These are phyloP conservation scores for Yarrowia sp. DNA, from an alignment of 805 yeast genomes.

Conservation along the genomic window DNA sequence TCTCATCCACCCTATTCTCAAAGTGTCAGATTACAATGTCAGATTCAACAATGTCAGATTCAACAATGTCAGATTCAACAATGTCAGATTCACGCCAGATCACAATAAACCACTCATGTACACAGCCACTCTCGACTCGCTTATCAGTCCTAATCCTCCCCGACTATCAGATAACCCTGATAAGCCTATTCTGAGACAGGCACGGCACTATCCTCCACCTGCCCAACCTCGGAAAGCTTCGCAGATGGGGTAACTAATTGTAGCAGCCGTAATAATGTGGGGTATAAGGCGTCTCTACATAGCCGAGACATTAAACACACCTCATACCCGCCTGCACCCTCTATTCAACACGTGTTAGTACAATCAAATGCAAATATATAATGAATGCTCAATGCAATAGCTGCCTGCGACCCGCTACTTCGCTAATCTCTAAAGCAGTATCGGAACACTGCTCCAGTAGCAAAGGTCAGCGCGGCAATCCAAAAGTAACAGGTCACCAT, in stretches of 20 bases:
- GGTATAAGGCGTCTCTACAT: not conserved
- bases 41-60: too few species aligned
- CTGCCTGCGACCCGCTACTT: not conserved
- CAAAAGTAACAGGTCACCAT: slow-evolving; percentile 67
- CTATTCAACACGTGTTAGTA: too few species aligned
- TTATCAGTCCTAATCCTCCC: not conserved
- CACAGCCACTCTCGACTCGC: not conserved
- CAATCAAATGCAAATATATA: too few species aligned
- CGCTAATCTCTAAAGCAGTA: not conserved
- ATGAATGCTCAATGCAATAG: not conserved
- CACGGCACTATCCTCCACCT: not conserved
- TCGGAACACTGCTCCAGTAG: slow-evolving; percentile 60
- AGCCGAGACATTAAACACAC: too few species aligned
- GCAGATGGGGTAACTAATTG: too few species aligned
- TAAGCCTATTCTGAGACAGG: not conserved
- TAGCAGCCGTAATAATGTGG: not conserved
- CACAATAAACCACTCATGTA: too few species aligned
- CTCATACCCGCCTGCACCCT: too few species aligned
- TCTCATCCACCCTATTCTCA: too few species aligned
- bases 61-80: too few species aligned
- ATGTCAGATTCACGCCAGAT: too few species aligned
- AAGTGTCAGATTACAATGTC: too few species aligned
- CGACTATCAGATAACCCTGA: not conserved
- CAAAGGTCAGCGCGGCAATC: slow-evolving; percentile 55
- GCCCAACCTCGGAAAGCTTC: not conserved